Evolutionary conservation across 2,329 filamentous ascomycete species (phyloP).

Genomic region (Fusarium domesticum): DNA sequence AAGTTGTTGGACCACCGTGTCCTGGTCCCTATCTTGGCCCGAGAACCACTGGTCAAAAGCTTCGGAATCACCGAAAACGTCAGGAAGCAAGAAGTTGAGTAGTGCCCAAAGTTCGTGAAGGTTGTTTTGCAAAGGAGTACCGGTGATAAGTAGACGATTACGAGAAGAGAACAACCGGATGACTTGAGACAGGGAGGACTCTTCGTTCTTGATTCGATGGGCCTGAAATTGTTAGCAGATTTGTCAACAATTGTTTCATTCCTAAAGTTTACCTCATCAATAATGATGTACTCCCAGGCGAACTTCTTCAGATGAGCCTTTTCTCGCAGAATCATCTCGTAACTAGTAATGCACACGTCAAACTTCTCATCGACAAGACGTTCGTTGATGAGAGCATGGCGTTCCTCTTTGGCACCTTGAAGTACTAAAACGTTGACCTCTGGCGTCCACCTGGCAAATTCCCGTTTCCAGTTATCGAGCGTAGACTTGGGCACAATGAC

Average conservation of each 20-base stretch:
- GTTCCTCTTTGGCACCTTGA: conserved; percentile 93
- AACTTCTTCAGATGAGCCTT: conserved; percentile 96
- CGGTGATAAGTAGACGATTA: conserved; percentile 92
- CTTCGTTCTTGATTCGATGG: conserved; percentile 98
- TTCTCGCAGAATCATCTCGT: conserved; percentile 97
- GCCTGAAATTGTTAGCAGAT: conserved; percentile 42
- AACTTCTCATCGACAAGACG: conserved; percentile 92
- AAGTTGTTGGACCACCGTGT: conserved; percentile 92
- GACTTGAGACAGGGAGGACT: conserved; percentile 93
- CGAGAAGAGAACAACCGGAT: conserved; percentile 95
- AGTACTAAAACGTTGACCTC: conserved; percentile 92
- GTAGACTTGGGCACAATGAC: conserved; percentile 95
- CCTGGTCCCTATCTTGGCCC: conserved; percentile 82
- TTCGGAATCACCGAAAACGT: conserved; percentile 94
- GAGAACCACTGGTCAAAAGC: conserved; percentile 99
- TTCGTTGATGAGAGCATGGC: conserved; percentile 82
- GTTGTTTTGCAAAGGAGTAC: conserved; percentile 96
- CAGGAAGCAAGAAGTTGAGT: conserved; percentile 94
- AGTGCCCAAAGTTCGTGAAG: conserved; percentile 96
- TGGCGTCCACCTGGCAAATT: conserved; percentile 91
- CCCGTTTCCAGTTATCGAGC: conserved; percentile 96
- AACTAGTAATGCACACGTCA: conserved; percentile 96
- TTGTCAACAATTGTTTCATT: background rate
- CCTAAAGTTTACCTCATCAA: conserved; percentile 65
- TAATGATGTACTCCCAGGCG: conserved; percentile 99